Percentiles rank a stretch among this genome's conserved stretches.
phyloP scores from a whole-genome alignment of 2,329 filamentous ascomycete species.

The Microcyclospora pomicola region DNA sequence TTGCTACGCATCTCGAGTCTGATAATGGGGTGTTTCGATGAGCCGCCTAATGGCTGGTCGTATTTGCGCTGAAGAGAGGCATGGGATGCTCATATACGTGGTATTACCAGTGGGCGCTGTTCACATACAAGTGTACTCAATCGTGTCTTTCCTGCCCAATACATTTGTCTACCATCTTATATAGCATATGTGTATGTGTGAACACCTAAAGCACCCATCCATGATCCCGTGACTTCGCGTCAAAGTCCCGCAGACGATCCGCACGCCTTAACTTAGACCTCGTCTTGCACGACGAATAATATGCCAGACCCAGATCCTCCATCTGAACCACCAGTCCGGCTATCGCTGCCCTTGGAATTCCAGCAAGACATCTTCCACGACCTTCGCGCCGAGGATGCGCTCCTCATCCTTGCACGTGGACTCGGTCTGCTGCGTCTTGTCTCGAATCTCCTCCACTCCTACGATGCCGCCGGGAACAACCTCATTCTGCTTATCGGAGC shows the following conservation, averaged over 20 bases:
- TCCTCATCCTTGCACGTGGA: slow-evolving; percentile 81
- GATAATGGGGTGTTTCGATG: no score
- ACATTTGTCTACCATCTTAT: no score
- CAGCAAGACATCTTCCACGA: slow-evolving; percentile 92
- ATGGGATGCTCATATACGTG: no score
- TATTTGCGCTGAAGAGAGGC: no score
- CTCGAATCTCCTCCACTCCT: slow-evolving; percentile 92
- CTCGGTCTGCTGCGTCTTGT: slow-evolving; percentile 83
- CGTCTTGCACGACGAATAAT: neutral
- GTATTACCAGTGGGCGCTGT: no score
- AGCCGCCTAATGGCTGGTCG: no score
- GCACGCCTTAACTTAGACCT: neutral
- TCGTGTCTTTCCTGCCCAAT: no score
- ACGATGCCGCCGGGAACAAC: slow-evolving; percentile 91
- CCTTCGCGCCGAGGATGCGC: slow-evolving; percentile 78
- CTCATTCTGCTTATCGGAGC: slow-evolving; percentile 79
- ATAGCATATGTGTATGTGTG: no score
- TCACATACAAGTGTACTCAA: no score
- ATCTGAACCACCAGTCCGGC: slow-evolving; percentile 48
- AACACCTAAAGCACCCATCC: neutral
- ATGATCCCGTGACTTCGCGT: neutral
- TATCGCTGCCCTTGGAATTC: slow-evolving; percentile 72
- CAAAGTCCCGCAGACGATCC: neutral
- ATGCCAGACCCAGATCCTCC: neutral
- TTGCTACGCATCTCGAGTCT: no score